Evolutionary conservation across 176 grass and related monocot genomes (phyloP).

Genomic region (Dactylis glomerata): DNA sequence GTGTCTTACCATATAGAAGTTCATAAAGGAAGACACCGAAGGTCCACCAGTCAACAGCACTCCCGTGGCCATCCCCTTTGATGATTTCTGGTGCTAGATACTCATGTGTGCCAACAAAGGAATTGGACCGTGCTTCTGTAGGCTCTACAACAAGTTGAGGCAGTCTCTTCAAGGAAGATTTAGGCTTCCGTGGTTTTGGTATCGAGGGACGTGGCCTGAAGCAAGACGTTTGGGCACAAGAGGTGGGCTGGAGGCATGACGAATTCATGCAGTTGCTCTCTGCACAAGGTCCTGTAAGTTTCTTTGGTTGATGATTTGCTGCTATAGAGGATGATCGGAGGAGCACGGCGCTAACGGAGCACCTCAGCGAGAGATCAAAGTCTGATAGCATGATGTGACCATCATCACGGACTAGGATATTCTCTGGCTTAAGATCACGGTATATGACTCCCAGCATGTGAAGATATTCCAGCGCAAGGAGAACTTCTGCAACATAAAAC

Average conservation of each 20-base stretch:
- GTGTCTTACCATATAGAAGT: conserved; percentile 67
- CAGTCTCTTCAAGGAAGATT: conserved; percentile 41
- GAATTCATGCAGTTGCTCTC: conserved; percentile 67
- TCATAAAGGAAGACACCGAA: conserved; percentile 74
- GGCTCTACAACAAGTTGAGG: conserved; percentile 73
- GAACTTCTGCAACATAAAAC: conserved; percentile 81
- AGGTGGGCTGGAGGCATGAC: conserved; percentile 54
- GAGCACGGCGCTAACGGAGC: conserved; percentile 57
- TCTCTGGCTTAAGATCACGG: conserved; percentile 76
- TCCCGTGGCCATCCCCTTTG: conserved; percentile 79
- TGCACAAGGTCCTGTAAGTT: conserved; percentile 57
- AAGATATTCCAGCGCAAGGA: conserved; percentile 78
- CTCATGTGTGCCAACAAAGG: conserved; percentile 73
- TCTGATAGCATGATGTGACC: conserved; percentile 81
- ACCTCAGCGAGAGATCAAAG: conserved; percentile 73
- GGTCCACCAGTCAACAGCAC: conserved; percentile 80
- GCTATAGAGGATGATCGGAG: conserved; percentile 53
- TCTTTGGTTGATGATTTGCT: conserved; percentile 44
- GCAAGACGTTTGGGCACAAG: conserved; percentile 68
- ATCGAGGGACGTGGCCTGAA: conserved; percentile 53
- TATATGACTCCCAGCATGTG: conserved; percentile 84
- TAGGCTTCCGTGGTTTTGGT: conserved; percentile 56
- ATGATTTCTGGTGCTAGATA: conserved; percentile 79
- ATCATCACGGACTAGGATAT: conserved; percentile 75
- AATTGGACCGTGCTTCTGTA: conserved; percentile 64